These are phyloP conservation scores for Penicillium sp. DNA, from an alignment of 2,329 filamentous ascomycete genomes.

Conservation along the genomic window DNA sequence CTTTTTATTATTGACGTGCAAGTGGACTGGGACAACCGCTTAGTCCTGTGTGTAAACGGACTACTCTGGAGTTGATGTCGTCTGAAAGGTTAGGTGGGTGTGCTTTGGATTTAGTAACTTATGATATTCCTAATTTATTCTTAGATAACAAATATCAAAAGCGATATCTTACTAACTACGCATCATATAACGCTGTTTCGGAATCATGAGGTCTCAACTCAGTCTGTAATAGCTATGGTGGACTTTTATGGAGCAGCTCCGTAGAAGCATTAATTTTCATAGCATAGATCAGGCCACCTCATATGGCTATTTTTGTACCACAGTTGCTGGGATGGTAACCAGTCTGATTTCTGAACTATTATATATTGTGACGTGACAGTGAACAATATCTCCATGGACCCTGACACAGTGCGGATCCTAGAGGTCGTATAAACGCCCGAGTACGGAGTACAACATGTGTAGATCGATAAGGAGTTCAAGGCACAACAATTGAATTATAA, in stretches of 20 bases:
- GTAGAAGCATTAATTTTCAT: not conserved
- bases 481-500: not conserved
- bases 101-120: not conserved
- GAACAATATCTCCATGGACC: not conserved
- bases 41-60: not conserved
- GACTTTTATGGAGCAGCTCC: conserved; percentile 8
- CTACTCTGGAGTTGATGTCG: not conserved
- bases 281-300: conserved; percentile 12
- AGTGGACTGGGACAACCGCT: not conserved
- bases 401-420: not conserved
- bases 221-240: not conserved
- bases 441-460: not conserved
- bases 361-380: not conserved
- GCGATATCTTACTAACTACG: not conserved
- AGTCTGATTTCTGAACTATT: not conserved
- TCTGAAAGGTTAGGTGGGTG: not conserved
- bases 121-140: not conserved
- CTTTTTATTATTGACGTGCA: conserved; percentile 5
- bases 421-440: not conserved
- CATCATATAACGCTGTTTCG: not conserved
- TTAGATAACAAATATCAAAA: not conserved
- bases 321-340: not conserved
- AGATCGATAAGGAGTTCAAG: not conserved
- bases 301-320: conserved; percentile 3
- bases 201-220: not conserved